These are phyloP conservation scores for Theileria orientalis DNA, from an alignment of 169 alveolate genomes.

Conservation along the genomic window DNA sequence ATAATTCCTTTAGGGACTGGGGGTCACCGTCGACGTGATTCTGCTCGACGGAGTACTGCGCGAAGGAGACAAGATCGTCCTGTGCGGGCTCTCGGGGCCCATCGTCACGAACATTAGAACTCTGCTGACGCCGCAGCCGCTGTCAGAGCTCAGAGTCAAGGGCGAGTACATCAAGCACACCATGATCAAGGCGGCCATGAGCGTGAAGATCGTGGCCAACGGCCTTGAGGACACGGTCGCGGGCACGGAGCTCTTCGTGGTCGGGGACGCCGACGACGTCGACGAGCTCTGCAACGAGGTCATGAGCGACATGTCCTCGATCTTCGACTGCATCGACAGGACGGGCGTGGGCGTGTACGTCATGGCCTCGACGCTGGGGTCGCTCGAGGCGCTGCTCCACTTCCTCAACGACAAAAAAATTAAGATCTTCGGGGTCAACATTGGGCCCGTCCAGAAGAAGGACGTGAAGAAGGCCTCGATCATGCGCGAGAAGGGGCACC, in stretches of 20 bases:
- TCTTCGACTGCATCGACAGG: slow-evolving; percentile 89
- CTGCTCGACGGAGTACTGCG: slow-evolving; percentile 92
- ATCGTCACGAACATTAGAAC: slow-evolving; percentile 96
- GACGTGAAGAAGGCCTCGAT: slow-evolving; percentile 96
- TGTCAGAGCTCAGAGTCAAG: slow-evolving; percentile 98
- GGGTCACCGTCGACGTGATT: slow-evolving; percentile 99
- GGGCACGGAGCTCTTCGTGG: slow-evolving; percentile 93
- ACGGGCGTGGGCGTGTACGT: slow-evolving; percentile 96
- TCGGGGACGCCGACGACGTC: slow-evolving; percentile 76
- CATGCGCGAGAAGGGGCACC: slow-evolving; percentile 89
- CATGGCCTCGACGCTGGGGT: slow-evolving; percentile 98
- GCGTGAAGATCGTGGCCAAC: slow-evolving; percentile 89
- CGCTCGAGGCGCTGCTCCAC: slow-evolving; percentile 96
- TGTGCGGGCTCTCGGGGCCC: slow-evolving; percentile 97
- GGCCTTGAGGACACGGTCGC: slow-evolving; percentile 96
- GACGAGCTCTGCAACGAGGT: slow-evolving; percentile 87
- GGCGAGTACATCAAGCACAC: slow-evolving; percentile 95
- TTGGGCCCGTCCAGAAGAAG: slow-evolving; percentile 98
- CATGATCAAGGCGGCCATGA: slow-evolving; percentile 91
- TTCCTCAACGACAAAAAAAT: slow-evolving; percentile 91
- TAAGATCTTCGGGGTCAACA: slow-evolving; percentile 95
- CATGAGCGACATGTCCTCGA: slow-evolving; percentile 88
- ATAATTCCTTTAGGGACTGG: slow-evolving; percentile 88
- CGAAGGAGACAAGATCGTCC: slow-evolving; percentile 94
- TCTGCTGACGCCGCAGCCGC: slow-evolving; percentile 97